Evolutionary conservation across 345 rosid genomes (phyloP), one percentile per base, ranked within the genome.

Genomic region (Schrenkiella parvula): DNA sequence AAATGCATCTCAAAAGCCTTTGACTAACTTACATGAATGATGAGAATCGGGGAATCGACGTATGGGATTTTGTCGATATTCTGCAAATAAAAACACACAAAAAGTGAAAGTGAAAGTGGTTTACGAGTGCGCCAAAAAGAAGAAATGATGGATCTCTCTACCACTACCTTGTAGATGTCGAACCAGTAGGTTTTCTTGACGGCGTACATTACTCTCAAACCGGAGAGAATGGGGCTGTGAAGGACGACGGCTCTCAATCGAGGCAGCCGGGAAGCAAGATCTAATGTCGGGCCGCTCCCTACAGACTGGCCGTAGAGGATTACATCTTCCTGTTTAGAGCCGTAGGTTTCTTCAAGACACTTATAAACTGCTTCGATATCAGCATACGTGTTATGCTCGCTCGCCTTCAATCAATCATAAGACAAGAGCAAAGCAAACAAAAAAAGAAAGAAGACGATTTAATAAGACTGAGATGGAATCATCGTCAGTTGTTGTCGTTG

Each of bases 161-260:
- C 4, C 6, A n/a, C n/a, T 75, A 91, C 98, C 97, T 93, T 93
- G 80, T 93, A 93, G 53, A 93, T 93, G 80, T 93, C 99, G 51
- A 93, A 93, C 99, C 96, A 91, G 80, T 89, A 93, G 39, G 99
- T 81, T 43, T 95, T 93, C 86, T 88, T 93, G 19, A 93, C 93
- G 69, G 99, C 74, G 71, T 91, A 93, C 99, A 93, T 93, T 78
- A 93, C 99, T 74, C 99, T 82, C 72, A 93, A 79, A 34, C 99
- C 97, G 1, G 99, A 93, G 48, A 93, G 89, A 75, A 93, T 93
- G 59, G 97, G 97, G 80, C 99, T 91, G 56, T 93, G 99, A 56
- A 93, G 83, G 55, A 91, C 90, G 9, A 88, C 90, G 54, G 97
- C 96, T 82, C 86, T 85, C 51, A 93, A 55, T 21, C 68, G 89